A percentile compares a stretch with the other conserved stretches of the same genome.
phyloP scores from a whole-genome alignment of 2,329 filamentous ascomycete species.

The Ilyonectria sp. region DNA sequence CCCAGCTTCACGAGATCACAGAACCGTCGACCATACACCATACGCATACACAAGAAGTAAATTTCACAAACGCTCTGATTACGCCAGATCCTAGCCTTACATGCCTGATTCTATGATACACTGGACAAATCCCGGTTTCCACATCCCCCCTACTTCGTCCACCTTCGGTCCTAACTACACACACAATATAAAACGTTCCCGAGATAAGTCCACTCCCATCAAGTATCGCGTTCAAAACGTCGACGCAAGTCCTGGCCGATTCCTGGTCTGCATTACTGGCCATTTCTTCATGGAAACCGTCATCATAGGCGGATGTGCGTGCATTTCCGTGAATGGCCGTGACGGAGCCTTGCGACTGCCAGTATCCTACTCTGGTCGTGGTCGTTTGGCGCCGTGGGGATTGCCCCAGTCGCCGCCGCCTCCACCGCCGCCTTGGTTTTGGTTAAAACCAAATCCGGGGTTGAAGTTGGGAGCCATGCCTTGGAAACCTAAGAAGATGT shows the following conservation, averaged over 20 bases:
- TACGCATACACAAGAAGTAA: not conserved
- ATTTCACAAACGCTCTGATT: conserved; percentile 41
- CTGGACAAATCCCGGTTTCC: conserved; percentile 28
- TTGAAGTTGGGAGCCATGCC: conserved; percentile 81
- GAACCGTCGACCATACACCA: not conserved
- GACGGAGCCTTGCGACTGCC: conserved; percentile 11
- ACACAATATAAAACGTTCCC: conserved; percentile 10
- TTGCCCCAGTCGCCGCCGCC: conserved; percentile 78
- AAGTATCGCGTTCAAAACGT: conserved; percentile 15
- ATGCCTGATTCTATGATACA: conserved; percentile 48
- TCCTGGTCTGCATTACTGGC: not conserved
- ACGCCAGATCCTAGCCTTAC: conserved; percentile 47
- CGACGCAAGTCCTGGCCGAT: not conserved
- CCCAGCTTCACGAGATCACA: not conserved
- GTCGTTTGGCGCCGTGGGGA: conserved; percentile 85
- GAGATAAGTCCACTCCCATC: conserved; percentile 1
- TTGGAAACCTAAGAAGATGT: conserved; percentile 70
- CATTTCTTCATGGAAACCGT: not conserved
- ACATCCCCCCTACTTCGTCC: conserved; percentile 25
- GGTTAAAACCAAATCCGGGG: conserved; percentile 76
- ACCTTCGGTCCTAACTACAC: conserved; percentile 10
- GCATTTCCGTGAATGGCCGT: conserved; percentile 8
- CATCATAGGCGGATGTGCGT: not conserved
- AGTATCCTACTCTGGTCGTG: conserved; percentile 75
- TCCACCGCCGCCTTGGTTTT: conserved; percentile 60